Percentiles rank a stretch among this genome's conserved stretches.
phyloP scores from a whole-genome alignment of 2,329 filamentous ascomycete species.

The Fusarium longipes region DNA sequence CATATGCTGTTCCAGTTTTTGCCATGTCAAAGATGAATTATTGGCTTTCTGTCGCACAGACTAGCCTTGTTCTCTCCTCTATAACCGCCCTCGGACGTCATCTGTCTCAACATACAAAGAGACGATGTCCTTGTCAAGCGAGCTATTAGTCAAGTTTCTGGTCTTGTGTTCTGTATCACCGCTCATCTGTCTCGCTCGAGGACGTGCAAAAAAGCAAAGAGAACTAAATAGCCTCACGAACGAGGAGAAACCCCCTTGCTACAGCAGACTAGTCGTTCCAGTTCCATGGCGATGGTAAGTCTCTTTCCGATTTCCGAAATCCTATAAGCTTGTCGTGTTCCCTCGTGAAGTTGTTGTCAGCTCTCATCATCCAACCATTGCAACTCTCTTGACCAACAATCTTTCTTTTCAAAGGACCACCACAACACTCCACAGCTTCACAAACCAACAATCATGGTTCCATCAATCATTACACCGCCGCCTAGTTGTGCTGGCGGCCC shows the following conservation, averaged over 20 bases:
- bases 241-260: background rate
- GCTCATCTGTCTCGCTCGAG: background rate
- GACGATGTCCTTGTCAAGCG: background rate
- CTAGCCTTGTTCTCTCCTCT: background rate
- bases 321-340: slow-evolving; percentile 1
- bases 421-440: background rate
- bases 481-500: slow-evolving; percentile 20
- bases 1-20: background rate
- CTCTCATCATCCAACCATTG: background rate
- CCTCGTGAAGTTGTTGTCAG: background rate
- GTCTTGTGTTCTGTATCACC: background rate
- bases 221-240: slow-evolving; percentile 4
- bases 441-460: slow-evolving; percentile 10
- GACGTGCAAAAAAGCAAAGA: slow-evolving; percentile 1
- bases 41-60: background rate
- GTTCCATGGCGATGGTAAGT: background rate
- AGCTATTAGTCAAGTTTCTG: background rate
- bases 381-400: background rate
- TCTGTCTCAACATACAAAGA: background rate
- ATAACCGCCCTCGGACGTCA: slow-evolving; percentile 1
- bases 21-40: background rate
- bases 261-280: background rate
- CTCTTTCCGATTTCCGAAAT: background rate
- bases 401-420: background rate
- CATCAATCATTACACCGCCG: slow-evolving; percentile 24